Base-by-base conservation (phyloP, 2,329 filamentous ascomycete genomes). In the Fusarium sp. region DNA sequence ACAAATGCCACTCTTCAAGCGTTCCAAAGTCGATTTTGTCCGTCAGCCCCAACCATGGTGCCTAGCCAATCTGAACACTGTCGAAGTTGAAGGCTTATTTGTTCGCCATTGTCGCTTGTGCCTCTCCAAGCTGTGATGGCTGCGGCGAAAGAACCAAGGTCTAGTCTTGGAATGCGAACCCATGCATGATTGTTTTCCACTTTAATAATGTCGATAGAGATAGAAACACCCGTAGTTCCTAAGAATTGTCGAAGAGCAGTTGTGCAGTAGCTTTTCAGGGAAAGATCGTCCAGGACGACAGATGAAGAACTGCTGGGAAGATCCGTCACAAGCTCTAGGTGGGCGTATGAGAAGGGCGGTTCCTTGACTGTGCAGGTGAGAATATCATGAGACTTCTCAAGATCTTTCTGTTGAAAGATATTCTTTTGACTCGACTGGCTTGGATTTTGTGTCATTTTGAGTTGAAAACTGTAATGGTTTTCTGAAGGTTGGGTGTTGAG, bases 151-250 rank as follows among this genome's bases (percentile, higher is more conserved):
- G 85, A 83, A 2, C 81, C 82, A 10, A 90, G 79, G 71, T 93
- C 90, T 59, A 85, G 83, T 7, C 84, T 81, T 7, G 90, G 89
- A 11, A 93, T 77, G 19, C 91, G 84, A 51, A 93, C 77, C 89
- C 90, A 93, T 58, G 86, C 86, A 49, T 88, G 82, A 8, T 75
- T 73, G 2, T 81, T 83, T 5, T 87, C 79, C 0, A 90, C 81
- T 71, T 89, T 88, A 34, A 95, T 84, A 21, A 94, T 88, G 75
- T 95, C 93, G 58, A 94, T 76, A 2, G 89, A 81, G 6, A 94
- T 89, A 13, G 88, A 88, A 3, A 84, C 80, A 13, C 93, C 93
- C 0, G 88, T 89, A 19, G 88, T 80, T 21, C 93, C 93, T 2
- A 95, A 86, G 73, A 92, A 94, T 65, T 91, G 87, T 2, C 82